phyloP scores from a whole-genome alignment of 306 rosid species.

The Cicer judaicum region DNA sequence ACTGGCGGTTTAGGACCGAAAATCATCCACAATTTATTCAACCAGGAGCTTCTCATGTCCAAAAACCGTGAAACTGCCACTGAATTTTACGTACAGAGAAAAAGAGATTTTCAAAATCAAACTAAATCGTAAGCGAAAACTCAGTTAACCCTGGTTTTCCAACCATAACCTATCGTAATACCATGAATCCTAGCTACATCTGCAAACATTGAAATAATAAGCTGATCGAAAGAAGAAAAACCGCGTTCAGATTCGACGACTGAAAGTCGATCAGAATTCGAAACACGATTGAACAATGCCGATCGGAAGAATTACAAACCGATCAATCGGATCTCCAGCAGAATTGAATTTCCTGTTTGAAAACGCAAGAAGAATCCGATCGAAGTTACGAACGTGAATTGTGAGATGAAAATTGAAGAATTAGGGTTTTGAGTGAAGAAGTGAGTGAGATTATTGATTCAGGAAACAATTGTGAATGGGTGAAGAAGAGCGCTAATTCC shows the following conservation, averaged over 20 bases:
- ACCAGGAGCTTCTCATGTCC: slow-evolving; percentile 96
- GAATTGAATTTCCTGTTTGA: neutral
- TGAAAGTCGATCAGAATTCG: slow-evolving; percentile 34
- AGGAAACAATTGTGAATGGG: slow-evolving; percentile 40
- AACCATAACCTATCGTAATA: slow-evolving; percentile 55
- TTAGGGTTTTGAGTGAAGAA: slow-evolving; percentile 62
- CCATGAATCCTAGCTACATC: slow-evolving; percentile 49
- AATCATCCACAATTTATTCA: slow-evolving; percentile 64
- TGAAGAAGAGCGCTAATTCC: slow-evolving; percentile 50
- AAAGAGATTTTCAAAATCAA: slow-evolving; percentile 42
- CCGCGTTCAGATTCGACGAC: slow-evolving; percentile 24
- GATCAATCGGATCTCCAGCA: slow-evolving; percentile 51
- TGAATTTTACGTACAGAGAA: slow-evolving; percentile 1
- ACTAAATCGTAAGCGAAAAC: slow-evolving; percentile 48
- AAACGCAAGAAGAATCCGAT: slow-evolving; percentile 55
- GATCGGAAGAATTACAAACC: slow-evolving; percentile 30
- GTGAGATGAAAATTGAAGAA: slow-evolving; percentile 25
- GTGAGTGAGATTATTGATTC: slow-evolving; percentile 69
- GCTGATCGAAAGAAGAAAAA: slow-evolving; percentile 19
- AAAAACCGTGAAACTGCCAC: slow-evolving; percentile 49
- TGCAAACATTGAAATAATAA: slow-evolving; percentile 60
- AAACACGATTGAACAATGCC: slow-evolving; percentile 36
- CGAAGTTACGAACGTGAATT: slow-evolving; percentile 41
- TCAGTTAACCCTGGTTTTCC: slow-evolving; percentile 56
- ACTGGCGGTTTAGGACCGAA: slow-evolving; percentile 76